These are phyloP conservation scores for Boletellus sp. DNA, from an alignment of 768 basidiomycete species.

Conservation along the genomic window DNA sequence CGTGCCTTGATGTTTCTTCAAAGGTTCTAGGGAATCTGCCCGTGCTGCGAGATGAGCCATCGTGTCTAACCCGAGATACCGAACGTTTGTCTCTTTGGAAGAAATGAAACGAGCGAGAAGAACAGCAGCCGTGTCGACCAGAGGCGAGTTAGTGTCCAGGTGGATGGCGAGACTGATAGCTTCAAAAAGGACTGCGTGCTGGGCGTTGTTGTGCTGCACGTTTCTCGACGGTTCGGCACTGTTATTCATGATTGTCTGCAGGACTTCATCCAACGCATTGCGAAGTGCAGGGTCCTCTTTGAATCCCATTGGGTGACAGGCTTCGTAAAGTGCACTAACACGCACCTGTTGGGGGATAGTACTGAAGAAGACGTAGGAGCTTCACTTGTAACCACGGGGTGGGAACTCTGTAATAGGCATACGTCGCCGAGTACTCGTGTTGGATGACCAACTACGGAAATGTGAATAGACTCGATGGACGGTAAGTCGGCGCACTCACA, in stretches of 20 bases:
- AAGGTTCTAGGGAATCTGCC: constrained; percentile 83
- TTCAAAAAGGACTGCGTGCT: constrained; percentile 97
- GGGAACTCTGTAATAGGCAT: constrained; percentile 97
- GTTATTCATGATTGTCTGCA: constrained; percentile 89
- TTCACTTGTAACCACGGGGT: constrained; percentile 98
- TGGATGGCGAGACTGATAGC: constrained; percentile 97
- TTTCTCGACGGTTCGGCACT: constrained; percentile 89
- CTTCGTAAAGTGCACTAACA: constrained; percentile 3
- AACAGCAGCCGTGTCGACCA: constrained; percentile 84
- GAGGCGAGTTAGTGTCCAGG: constrained; percentile 82
- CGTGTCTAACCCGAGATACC: constrained; percentile 95
- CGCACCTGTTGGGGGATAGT: constrained; percentile 92
- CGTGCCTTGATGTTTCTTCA: constrained; percentile 94
- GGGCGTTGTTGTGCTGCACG: constrained; percentile 98
- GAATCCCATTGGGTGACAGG: constrained; percentile 2
- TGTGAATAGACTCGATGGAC: constrained; percentile 5
- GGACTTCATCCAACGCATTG: constrained; percentile 71
- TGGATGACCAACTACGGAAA: constrained; percentile 76
- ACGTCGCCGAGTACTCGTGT: constrained; percentile 82
- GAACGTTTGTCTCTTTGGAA: constrained; percentile 97
- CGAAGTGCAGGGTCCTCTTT: constrained; percentile 82
- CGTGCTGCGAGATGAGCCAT: constrained; percentile 98
- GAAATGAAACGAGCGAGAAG: constrained; percentile 94
- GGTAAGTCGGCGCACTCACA: constrained; percentile 40
- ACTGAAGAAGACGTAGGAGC: constrained; percentile 86